Conservation (phyloP, 2,329 filamentous ascomycete genomes). For the Aspergillus pseudoviridinutans region DNA sequence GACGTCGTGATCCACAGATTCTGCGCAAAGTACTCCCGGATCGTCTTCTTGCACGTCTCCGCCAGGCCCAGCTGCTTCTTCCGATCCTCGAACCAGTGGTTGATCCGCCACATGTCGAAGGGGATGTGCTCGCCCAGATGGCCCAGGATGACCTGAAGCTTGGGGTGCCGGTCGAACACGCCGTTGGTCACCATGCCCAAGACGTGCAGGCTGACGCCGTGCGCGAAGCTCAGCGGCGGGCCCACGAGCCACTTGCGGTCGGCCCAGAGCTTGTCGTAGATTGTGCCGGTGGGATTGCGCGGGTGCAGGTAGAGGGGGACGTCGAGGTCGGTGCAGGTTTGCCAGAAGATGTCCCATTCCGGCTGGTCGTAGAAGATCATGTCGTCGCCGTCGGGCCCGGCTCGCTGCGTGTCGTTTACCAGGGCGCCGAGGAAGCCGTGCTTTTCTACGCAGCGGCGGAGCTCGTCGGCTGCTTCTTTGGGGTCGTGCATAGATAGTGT, state of each 20-base stretch:
- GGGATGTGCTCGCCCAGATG: constrained; percentile 50
- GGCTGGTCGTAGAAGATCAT: constrained; percentile 63
- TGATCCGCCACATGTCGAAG: constrained; percentile 48
- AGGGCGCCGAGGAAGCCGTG: constrained; percentile 61
- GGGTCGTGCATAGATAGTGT: constrained; percentile 41
- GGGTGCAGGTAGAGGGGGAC: constrained; percentile 65
- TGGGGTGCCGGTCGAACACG: constrained; percentile 47
- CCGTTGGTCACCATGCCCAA: constrained; percentile 51
- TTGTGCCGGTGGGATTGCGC: constrained; percentile 52
- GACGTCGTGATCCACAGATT: constrained; percentile 43
- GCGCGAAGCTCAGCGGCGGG: constrained; percentile 56
- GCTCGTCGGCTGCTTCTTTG: constrained; percentile 35
- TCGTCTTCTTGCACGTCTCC: constrained; percentile 43
- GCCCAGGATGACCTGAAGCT: constrained; percentile 46
- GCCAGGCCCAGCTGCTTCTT: constrained; percentile 34
- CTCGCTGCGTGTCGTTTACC: constrained; percentile 60
- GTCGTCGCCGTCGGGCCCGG: constrained; percentile 55
- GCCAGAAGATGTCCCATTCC: constrained; percentile 59
- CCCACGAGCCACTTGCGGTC: constrained; percentile 59
- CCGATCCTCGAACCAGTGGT: constrained; percentile 39
- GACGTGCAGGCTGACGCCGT: constrained; percentile 56
- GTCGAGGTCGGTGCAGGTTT: constrained; percentile 54
- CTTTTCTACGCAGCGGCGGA: constrained; percentile 49
- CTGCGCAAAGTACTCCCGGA: constrained; percentile 41
- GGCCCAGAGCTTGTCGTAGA: constrained; percentile 57